Percentiles rank a stretch among this genome's conserved stretches.
Conservation (phyloP, 2,329 filamentous ascomycete genomes). For the Colletotrichum sp. region DNA sequence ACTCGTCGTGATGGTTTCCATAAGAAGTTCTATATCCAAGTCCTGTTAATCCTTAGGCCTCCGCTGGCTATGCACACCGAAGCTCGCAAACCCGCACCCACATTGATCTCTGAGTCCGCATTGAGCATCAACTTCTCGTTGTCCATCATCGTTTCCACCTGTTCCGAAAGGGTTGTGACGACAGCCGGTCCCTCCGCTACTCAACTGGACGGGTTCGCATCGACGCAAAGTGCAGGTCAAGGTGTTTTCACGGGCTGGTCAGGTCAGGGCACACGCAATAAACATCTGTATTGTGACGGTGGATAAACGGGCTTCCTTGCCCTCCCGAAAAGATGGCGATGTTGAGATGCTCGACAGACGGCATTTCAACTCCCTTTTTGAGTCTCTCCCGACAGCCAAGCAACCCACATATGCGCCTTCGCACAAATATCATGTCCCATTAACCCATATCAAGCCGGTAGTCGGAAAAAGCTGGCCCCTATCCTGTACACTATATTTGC, state of each 20-base stretch:
- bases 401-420: not conserved
- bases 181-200: not conserved
- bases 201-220: not conserved
- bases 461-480: not conserved
- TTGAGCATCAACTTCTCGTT: not conserved
- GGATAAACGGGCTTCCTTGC: not conserved
- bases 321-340: not conserved
- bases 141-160: not conserved
- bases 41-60: not conserved
- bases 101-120: not conserved
- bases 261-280: not conserved
- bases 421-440: conserved; percentile 11
- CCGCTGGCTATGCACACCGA: not conserved
- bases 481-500: conserved; percentile 3
- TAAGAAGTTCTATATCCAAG: not conserved
- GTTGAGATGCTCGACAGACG: not conserved
- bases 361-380: not conserved
- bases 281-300: not conserved
- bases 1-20: not conserved
- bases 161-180: not conserved
- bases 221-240: not conserved
- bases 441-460: conserved; percentile 5
- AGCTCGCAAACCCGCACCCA: not conserved
- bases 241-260: not conserved
- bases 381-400: not conserved